Percentiles rank a stretch among this genome's conserved stretches.
These are phyloP conservation scores for Colletotrichum musicola DNA, from an alignment of 2,329 filamentous ascomycete genomes.

Conservation along the genomic window DNA sequence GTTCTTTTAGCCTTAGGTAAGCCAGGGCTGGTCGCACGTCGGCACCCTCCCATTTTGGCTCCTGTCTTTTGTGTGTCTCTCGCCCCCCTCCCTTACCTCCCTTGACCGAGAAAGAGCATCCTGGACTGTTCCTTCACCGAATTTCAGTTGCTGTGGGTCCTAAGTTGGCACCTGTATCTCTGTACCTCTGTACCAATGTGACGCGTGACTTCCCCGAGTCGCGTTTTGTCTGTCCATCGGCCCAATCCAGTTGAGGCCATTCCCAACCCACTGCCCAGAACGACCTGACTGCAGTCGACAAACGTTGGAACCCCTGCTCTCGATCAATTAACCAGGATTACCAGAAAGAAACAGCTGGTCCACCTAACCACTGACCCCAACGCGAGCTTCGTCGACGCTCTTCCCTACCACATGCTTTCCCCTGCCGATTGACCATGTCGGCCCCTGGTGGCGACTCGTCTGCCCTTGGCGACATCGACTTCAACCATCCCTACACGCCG, in stretches of 20 bases:
- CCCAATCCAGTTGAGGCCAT: constrained; percentile 10
- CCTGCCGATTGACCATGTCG: neutral
- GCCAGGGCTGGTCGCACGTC: neutral
- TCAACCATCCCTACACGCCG: constrained; percentile 88
- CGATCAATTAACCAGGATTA: neutral
- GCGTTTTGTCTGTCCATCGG: neutral
- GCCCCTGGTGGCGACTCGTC: constrained; percentile 40
- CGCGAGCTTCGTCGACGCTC: neutral
- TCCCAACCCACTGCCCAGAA: neutral
- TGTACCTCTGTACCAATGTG: too few relatives aligned
- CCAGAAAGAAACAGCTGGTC: neutral
- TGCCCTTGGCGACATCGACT: constrained; percentile 63
- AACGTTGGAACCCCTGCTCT: neutral
- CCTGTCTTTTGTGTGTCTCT: neutral
- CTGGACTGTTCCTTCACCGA: constrained; percentile 7
- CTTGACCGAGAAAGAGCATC: neutral
- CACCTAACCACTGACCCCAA: neutral
- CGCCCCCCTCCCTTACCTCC: neutral
- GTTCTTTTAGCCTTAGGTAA: neutral
- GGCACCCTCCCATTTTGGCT: neutral
- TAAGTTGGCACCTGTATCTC: too few relatives aligned
- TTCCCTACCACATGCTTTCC: neutral
- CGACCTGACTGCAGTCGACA: neutral
- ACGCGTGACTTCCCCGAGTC: neutral
- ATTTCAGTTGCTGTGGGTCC: neutral